Evolutionary conservation across 2,329 filamentous ascomycete species (phyloP).

Genomic region (Monosporascus ibericus): DNA sequence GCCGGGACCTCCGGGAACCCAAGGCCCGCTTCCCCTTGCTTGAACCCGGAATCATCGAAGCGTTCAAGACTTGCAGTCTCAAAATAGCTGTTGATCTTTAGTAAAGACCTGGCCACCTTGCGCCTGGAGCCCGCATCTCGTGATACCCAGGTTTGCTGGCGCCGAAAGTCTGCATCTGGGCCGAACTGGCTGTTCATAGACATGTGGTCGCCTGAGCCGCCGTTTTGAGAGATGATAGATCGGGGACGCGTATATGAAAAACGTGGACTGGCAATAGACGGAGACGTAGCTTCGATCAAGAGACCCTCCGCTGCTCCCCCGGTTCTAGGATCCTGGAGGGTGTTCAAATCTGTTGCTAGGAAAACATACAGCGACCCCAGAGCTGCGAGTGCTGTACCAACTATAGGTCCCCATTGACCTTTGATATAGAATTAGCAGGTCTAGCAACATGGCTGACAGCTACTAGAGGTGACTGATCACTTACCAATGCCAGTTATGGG

Average conservation of each 20-base stretch:
- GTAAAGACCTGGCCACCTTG: slow-evolving; percentile 37
- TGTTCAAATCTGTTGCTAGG: slow-evolving; percentile 30
- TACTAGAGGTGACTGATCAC: slow-evolving; percentile 11
- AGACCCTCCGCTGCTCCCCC: slow-evolving; percentile 7
- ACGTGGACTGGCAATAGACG: slow-evolving; percentile 2
- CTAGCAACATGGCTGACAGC: background rate
- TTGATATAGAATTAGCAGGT: slow-evolving; percentile 1
- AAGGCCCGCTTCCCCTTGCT: slow-evolving; percentile 35
- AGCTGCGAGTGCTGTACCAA: slow-evolving; percentile 51
- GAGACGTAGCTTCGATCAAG: slow-evolving; percentile 20
- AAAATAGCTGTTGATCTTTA: slow-evolving; percentile 36
- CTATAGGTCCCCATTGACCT: slow-evolving; percentile 57
- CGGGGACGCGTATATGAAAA: background rate
- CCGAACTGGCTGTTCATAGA: background rate
- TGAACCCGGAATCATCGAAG: slow-evolving; percentile 44
- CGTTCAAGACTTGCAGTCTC: slow-evolving; percentile 40
- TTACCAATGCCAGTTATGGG: slow-evolving; percentile 55
- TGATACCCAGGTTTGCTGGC: background rate
- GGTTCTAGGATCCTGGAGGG: slow-evolving; percentile 7
- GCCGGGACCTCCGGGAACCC: slow-evolving; percentile 53
- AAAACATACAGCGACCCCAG: slow-evolving; percentile 54
- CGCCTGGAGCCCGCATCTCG: slow-evolving; percentile 28
- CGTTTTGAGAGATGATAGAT: slow-evolving; percentile 2
- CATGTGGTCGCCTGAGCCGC: slow-evolving; percentile 1
- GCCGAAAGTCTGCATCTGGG: background rate